These are phyloP conservation scores for Paramecium biaurelia DNA, from an alignment of 73 alveolate species.

Conservation along the genomic window DNA sequence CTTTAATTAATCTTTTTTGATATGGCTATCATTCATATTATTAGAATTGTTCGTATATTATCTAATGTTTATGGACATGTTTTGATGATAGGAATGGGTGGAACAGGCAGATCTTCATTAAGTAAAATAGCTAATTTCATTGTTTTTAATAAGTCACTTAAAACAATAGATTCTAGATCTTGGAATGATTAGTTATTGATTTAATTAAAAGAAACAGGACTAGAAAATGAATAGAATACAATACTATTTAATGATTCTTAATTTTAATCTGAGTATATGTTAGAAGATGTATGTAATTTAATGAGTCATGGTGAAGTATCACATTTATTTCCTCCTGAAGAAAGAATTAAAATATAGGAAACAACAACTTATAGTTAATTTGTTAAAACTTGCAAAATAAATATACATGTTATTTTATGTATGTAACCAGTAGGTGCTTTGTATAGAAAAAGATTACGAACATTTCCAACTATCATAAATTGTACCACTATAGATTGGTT, in stretches of 20 bases:
- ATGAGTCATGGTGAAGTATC: constrained; percentile 68
- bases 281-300: constrained; percentile 67
- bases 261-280: constrained; percentile 10
- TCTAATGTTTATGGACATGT: constrained; percentile 83
- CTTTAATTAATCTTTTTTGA: constrained; percentile 78
- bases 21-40: constrained; percentile 74
- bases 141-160: constrained; percentile 48
- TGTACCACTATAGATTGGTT: constrained; percentile 80
- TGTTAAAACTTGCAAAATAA: constrained; percentile 59
- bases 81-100: constrained; percentile 83
- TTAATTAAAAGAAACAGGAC: background rate
- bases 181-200: constrained; percentile 20
- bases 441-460: constrained; percentile 69
- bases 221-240: background rate
- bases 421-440: constrained; percentile 72
- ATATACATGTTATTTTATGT: constrained; percentile 67
- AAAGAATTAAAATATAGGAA: constrained; percentile 63
- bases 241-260: constrained; percentile 29
- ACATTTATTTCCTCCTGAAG: constrained; percentile 66
- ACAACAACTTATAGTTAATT: constrained; percentile 59
- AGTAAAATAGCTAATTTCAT: constrained; percentile 71
- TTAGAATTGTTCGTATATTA: constrained; percentile 75
- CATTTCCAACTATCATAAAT: constrained; percentile 73
- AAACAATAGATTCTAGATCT: background rate
- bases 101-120: constrained; percentile 79